Base-by-base conservation (phyloP, 208 protist species). In the Leishmania aethiopica region DNA sequence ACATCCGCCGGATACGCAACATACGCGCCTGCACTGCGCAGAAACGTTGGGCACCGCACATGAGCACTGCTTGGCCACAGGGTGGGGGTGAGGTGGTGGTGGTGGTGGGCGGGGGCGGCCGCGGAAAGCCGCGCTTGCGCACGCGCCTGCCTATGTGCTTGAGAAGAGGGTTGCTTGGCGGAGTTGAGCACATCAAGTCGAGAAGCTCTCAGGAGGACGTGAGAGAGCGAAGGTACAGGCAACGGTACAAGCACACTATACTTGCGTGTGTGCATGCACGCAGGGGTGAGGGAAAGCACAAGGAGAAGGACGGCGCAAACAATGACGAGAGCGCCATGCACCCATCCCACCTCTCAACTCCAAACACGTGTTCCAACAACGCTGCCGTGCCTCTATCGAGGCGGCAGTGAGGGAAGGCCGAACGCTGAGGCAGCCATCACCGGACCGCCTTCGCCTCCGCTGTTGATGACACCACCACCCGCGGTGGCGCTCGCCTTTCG, bases 371-470 rank as follows among this genome's bases (percentile, higher is more conserved):
- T 35, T 11, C 42, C 7, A 22, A 53, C 45, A 22, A 51, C 10
- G 25, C 42, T n/a, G n/a, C 42, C 0, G 40, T 28, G 7, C 22
- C 28, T 74, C 47, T 74, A 74, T 25, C 40, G 25, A 55, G 70
- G 70, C 28, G 45, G 47, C 42, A 81, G 74, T 25, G 81, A 71
- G 11, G 77, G 75, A 42, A 88, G 78, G 17, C 80, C 80, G 66
- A 84, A 81, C 3, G 22, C 59, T 25, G 80, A 81, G 17, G 81
- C 76, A 22, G 84, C 75, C 75, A 81, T 64, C 62, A 86, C 71
- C 19, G 77, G 35, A 15, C 32, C n/a, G 8, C 73, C 28, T 17
- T 15, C 45, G 45, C 70, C 28, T 11, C 37, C 45, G 70, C 70
- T 45, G 45, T 35, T 11, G 28, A 19, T 53, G 45, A 19, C 70